Base-by-base conservation (phyloP, 345 rosid species). In the Nasturtium officinale region DNA sequence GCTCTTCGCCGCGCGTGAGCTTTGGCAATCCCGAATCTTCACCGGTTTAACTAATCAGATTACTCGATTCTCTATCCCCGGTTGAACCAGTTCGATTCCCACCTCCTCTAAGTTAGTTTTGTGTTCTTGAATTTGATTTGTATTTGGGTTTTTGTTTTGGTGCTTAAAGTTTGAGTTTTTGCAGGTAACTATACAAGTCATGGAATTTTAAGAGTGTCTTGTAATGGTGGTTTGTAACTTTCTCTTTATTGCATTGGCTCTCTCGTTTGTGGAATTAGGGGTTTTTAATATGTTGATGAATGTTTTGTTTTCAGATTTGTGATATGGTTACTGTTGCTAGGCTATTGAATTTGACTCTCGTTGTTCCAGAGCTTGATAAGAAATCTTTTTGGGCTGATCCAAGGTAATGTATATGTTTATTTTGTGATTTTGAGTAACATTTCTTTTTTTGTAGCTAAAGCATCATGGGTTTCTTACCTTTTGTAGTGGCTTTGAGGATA, bases 361-460 rank as follows among this genome's bases (percentile, higher is more conserved):
- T 94, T 77, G 90, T 94, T 68, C 98, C 98, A 1, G 92, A 94
- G 82, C 96, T 94, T 45, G 98, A 94, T 85, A 94, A 90, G 75
- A 87, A 85, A 54, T 94, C 98, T 23, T 94, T 94, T 69, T 94
- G 98, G 98, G 92, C 97, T 60, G 98, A 94, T 82, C 83, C 89
- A 61, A 94, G 98, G 98, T 90, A 56, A 63, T 72, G 48, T 69
- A 21, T 45, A 1, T 61, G 48, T 69, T 21, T 45, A 1, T 61
- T 35, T 57, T 5, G 2, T 3, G 21, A 8, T 55, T 55, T 56
- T 16, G 6, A 30, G 9, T 21, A 12, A 6, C 6, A 28, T 18
- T 1, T 1, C 60, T 25, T 47, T 1, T 71, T 25, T 47, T 1
- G n/a, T 55, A 61, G 43, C 26, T 59, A 20, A 75, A 59, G 33